Conservation (phyloP, 2,329 filamentous ascomycete genomes). For the Herpotrichia juniperi region DNA sequence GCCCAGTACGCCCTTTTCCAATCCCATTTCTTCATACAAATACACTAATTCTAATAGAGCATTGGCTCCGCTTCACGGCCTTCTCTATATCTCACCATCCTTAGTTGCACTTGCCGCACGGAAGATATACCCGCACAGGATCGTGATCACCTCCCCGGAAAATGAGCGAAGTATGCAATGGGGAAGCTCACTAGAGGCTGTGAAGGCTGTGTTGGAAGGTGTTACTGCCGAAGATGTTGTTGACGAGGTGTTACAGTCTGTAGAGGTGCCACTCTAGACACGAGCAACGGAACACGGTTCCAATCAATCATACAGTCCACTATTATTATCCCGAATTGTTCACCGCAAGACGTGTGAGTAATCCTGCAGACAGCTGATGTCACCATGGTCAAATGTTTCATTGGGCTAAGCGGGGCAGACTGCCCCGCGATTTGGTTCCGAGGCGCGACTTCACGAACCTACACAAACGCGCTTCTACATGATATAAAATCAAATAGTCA, state of each 20-base stretch:
- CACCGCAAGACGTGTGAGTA: conserved; percentile 20
- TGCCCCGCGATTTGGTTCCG: not conserved
- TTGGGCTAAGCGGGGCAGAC: conserved; percentile 4
- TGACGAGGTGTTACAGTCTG: conserved; percentile 62
- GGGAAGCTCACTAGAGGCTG: conserved; percentile 77
- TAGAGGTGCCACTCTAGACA: conserved; percentile 60
- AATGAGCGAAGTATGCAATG: conserved; percentile 91
- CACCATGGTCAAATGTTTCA: conserved; percentile 13
- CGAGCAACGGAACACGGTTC: not conserved
- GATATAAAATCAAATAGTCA: not conserved
- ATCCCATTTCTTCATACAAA: not conserved
- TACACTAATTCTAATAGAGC: conserved; percentile 54
- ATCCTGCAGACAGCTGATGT: conserved; percentile 32
- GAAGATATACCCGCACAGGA: conserved; percentile 88
- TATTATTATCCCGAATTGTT: conserved; percentile 25
- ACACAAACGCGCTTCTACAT: not conserved
- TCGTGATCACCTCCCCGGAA: conserved; percentile 70
- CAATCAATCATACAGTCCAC: conserved; percentile 33
- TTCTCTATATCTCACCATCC: conserved; percentile 83
- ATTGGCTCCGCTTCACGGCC: conserved; percentile 79
- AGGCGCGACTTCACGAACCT: not conserved
- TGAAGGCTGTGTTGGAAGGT: conserved; percentile 69
- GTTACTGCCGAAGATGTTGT: conserved; percentile 62
- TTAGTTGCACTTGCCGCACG: conserved; percentile 80
- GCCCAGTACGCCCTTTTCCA: conserved; percentile 55